phyloP scores from a whole-genome alignment of 805 yeast genomes.

The Metschnikowia henanensis region DNA sequence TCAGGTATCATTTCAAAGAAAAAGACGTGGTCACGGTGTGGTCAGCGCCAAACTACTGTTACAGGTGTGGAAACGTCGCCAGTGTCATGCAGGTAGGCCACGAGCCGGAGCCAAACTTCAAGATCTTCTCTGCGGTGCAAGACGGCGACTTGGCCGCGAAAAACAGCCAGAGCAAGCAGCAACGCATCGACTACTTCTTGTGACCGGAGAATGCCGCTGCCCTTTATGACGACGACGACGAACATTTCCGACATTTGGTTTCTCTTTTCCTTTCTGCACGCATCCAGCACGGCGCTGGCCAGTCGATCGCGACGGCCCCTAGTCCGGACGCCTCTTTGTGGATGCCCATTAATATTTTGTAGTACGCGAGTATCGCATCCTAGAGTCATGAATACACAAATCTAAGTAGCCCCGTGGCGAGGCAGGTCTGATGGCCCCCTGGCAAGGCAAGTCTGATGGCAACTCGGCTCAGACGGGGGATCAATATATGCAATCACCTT shows the following conservation, averaged over 20 bases:
- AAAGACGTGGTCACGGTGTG: constrained; percentile 97
- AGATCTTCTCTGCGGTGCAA: constrained; percentile 93
- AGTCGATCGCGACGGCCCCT: background rate
- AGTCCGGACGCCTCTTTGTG: background rate
- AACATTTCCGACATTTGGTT: constrained; percentile 1
- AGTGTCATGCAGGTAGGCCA: constrained; percentile 96
- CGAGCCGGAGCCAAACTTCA: constrained; percentile 82
- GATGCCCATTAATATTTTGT: background rate
- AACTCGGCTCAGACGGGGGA: no score
- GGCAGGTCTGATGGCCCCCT: no score
- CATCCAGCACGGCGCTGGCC: background rate
- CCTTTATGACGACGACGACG: constrained; percentile 3
- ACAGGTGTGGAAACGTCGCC: constrained; percentile 97
- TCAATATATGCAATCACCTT: no score
- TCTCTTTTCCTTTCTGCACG: background rate
- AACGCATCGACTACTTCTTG: constrained; percentile 47
- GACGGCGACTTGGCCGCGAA: constrained; percentile 59
- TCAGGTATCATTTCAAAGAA: constrained; percentile 93
- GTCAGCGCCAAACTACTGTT: constrained; percentile 97
- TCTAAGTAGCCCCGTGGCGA: no score
- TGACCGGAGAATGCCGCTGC: constrained; percentile 14
- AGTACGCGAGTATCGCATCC: background rate
- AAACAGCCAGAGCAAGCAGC: constrained; percentile 40
- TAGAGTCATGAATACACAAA: background rate
- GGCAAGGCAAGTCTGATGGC: no score